These are phyloP conservation scores for Salinomyces thailandicus DNA, from an alignment of 2,329 filamentous ascomycete species.

Conservation along the genomic window DNA sequence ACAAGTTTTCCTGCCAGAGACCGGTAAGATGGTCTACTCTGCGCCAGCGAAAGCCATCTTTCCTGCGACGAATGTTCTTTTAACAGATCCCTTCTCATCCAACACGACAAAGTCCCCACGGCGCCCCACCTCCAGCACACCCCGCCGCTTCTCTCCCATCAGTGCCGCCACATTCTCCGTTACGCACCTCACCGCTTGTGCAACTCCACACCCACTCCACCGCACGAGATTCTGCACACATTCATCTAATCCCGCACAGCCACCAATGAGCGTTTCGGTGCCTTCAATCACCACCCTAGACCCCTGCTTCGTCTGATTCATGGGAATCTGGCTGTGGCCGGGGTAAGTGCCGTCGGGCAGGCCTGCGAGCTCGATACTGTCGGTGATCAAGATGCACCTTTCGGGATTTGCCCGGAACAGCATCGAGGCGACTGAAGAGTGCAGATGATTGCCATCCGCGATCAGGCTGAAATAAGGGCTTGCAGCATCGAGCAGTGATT, in stretches of 20 bases:
- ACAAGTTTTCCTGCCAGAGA: no score
- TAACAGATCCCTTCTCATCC: slow-evolving; percentile 35
- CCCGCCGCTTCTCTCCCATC: slow-evolving; percentile 39
- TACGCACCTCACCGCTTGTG: slow-evolving; percentile 39
- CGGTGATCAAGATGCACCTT: slow-evolving; percentile 43
- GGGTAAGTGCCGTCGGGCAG: slow-evolving; percentile 42
- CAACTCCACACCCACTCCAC: slow-evolving; percentile 38
- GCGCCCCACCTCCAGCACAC: slow-evolving; percentile 35
- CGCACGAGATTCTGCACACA: slow-evolving; percentile 40
- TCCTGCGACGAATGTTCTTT: slow-evolving; percentile 43
- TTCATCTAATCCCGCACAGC: slow-evolving; percentile 41
- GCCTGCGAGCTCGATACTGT: slow-evolving; percentile 45
- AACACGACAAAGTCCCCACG: slow-evolving; percentile 42
- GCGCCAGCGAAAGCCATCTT: slow-evolving; percentile 39
- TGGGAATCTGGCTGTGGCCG: slow-evolving; percentile 40
- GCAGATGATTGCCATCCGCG: slow-evolving; percentile 44
- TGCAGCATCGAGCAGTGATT: not conserved
- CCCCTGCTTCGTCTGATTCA: slow-evolving; percentile 39
- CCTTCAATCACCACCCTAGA: slow-evolving; percentile 41
- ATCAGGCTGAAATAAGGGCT: slow-evolving; percentile 44
- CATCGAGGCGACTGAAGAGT: slow-evolving; percentile 40
- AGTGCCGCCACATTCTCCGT: slow-evolving; percentile 42
- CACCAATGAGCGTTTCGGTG: slow-evolving; percentile 45
- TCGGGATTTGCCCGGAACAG: slow-evolving; percentile 38
- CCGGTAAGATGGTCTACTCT: no score